Evolutionary conservation across 148 eudicot genomes (phyloP).

Genomic region (Oxyria digyna): DNA sequence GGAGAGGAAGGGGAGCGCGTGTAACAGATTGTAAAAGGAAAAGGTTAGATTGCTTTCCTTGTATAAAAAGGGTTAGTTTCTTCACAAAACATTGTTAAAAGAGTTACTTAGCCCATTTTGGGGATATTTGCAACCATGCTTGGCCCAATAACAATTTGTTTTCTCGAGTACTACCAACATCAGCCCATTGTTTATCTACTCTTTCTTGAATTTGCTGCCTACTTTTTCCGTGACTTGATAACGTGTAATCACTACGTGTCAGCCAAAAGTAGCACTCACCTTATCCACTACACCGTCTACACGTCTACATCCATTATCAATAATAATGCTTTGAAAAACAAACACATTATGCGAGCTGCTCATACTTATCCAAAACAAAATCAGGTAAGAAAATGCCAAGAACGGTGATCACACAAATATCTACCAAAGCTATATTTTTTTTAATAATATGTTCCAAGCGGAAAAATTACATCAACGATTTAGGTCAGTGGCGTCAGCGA

Average conservation of each 20-base stretch:
- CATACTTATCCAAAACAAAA: not conserved
- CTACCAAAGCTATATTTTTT: not conserved
- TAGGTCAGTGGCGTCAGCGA: conserved; percentile 3
- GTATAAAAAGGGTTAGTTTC: too few species aligned
- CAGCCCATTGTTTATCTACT: too few species aligned
- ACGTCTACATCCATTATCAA: not conserved
- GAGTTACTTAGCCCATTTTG: too few species aligned
- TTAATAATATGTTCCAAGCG: not conserved
- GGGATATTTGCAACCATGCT: not conserved
- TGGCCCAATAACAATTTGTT: not conserved
- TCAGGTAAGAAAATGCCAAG: not conserved
- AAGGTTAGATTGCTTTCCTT: too few species aligned
- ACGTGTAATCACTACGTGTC: not conserved
- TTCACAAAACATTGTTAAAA: too few species aligned
- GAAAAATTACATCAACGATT: not conserved
- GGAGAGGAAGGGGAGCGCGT: too few species aligned
- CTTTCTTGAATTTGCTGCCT: too few species aligned
- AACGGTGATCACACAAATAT: not conserved
- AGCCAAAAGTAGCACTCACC: not conserved
- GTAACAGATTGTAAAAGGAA: too few species aligned
- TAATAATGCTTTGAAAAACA: not conserved
- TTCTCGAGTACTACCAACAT: not conserved
- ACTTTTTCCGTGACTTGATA: not conserved
- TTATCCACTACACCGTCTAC: not conserved
- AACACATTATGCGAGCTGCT: not conserved